A percentile compares a stretch with the other conserved stretches of the same genome.
Conservation (phyloP, 2,329 filamentous ascomycete species). For the Penicillium sp. region DNA sequence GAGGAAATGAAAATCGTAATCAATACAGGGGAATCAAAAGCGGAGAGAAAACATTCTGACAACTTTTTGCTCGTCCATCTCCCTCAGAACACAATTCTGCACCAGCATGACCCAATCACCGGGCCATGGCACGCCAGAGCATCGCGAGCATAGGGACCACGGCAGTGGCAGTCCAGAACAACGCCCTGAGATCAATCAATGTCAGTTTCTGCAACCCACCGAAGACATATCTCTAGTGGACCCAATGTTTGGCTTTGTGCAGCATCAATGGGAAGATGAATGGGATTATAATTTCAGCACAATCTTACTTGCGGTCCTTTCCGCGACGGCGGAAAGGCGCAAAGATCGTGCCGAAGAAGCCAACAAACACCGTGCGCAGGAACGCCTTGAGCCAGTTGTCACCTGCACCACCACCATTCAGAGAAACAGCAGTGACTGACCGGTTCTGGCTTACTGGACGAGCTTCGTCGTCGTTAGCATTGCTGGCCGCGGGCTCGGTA, state of each 20-base stretch:
- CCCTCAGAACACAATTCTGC: conserved; percentile 1
- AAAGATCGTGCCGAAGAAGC: conserved; percentile 46
- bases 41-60: conserved; percentile 24
- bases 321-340: conserved; percentile 43
- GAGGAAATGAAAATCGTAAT: conserved; percentile 30
- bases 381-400: conserved; percentile 48
- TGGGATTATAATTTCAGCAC: conserved; percentile 12
- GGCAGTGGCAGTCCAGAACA: conserved; percentile 37
- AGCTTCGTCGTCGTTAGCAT: conserved; percentile 32
- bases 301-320: conserved; percentile 34
- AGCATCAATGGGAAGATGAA: conserved; percentile 17
- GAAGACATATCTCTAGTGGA: neutral
- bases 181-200: conserved; percentile 35
- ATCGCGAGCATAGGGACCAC: conserved; percentile 35
- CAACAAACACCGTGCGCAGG: conserved; percentile 45
- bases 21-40: conserved; percentile 43
- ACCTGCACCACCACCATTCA: conserved; percentile 40
- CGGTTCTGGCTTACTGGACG: conserved; percentile 41
- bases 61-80: conserved; percentile 17
- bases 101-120: conserved; percentile 12
- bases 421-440: conserved; percentile 45
- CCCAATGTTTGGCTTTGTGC: conserved; percentile 4
- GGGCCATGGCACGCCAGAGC: conserved; percentile 35
- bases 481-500: conserved; percentile 16
- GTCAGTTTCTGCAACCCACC: conserved; percentile 32